Evolutionary conservation across 495 filamentous ascomycete genomes (phyloP), one percentile per base, ranked within the genome.

Genomic region (Xylona heveae): DNA sequence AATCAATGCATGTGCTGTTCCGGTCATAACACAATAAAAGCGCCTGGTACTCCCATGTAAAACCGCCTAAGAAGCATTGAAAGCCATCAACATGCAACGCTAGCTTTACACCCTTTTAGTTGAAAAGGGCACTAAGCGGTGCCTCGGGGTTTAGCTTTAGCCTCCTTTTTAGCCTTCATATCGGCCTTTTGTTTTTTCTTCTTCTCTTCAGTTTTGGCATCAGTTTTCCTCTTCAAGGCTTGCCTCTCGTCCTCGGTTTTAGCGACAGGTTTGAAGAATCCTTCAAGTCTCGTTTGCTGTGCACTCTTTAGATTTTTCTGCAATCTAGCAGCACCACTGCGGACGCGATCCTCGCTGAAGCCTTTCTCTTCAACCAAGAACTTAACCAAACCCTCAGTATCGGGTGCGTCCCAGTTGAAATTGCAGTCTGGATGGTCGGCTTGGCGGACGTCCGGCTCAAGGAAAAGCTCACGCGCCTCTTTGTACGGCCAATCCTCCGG

Each of bases 331-430:
- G 75, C 84, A 10, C 64, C 85, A 25, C 57, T 67, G 19, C 81
- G 68, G 13, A 99, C 84, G 2, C 88, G 62, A 40, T 95, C 88
- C 50, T 95, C 90, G 33, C 69, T 84, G 63, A 99, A 99, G 2
- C 80, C 85, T 57, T 99, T 99, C 50, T 95, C 88, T 2, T 61
- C 64, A 5, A 88, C 88, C 2, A 99, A 58, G 55, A 78, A 99
- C 35, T 83, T 63, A 10, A 95, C 59, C 2, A 99, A 61, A 0
- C 78, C 84, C 3, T 94, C 83, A 4, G 84, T 58, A 43, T 99
- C 78, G 2, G 88, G 90, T 16, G 70, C 72, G 18, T 93, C 79
- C 88, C 88, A 99, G 53, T 91, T 92, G 59, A 95, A 93, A 41
- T 95, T 84, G 48, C 82, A 93, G 22, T 78, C 72, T 4, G 77